Conservation (phyloP, 495 filamentous ascomycete genomes). For the Penicillium silybi region DNA sequence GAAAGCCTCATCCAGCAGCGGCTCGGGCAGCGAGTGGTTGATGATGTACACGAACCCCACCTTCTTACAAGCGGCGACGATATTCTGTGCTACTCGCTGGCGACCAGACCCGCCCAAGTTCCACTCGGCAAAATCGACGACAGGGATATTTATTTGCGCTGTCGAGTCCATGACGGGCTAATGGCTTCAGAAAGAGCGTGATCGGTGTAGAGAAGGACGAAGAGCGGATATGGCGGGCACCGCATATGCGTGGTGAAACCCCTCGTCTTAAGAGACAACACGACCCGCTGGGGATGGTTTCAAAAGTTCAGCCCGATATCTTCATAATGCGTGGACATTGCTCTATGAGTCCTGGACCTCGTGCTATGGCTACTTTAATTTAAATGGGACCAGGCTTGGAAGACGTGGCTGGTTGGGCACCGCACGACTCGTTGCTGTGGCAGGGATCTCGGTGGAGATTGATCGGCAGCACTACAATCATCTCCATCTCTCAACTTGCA, state of each 20-base stretch:
- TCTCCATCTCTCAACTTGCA: constrained; percentile 11
- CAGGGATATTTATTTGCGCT: constrained; percentile 35
- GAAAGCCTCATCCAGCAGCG: constrained; percentile 51
- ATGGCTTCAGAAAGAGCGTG: background rate
- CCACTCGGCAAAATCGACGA: constrained; percentile 53
- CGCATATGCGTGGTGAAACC: background rate
- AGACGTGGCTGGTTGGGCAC: constrained; percentile 20
- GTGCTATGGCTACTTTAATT: background rate
- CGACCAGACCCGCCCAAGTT: constrained; percentile 28
- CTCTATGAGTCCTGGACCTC: background rate
- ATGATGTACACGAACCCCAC: constrained; percentile 59
- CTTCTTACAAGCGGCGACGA: constrained; percentile 50
- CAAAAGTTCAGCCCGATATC: background rate
- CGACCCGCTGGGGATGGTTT: background rate
- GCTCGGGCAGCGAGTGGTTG: constrained; percentile 49
- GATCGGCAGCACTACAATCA: constrained; percentile 15
- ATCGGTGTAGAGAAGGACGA: background rate
- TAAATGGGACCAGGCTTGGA: background rate
- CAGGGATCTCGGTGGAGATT: constrained; percentile 35
- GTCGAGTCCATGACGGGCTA: background rate
- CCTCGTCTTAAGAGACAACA: background rate
- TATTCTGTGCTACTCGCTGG: constrained; percentile 41
- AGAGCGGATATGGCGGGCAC: background rate
- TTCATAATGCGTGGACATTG: background rate
- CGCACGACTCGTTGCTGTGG: constrained; percentile 37